These are phyloP conservation scores for Talaromyces albobiverticillius DNA, from an alignment of 2,329 filamentous ascomycete species.

Conservation along the genomic window DNA sequence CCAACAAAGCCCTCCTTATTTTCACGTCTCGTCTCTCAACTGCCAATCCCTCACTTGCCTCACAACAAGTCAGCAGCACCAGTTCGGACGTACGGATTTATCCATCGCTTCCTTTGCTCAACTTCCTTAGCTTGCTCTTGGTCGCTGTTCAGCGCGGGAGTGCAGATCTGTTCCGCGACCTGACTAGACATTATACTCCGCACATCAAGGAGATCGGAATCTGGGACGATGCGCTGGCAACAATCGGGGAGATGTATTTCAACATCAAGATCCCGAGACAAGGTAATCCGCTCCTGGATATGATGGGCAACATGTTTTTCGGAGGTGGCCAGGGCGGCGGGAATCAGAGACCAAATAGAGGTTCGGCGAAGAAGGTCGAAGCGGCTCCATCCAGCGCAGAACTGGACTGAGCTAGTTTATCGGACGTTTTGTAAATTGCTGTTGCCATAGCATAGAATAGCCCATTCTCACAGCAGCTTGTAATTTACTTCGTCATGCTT, in stretches of 20 bases:
- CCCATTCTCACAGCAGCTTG: background rate
- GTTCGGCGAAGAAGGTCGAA: constrained; percentile 46
- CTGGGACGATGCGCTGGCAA: constrained; percentile 80
- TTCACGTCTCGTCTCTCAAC: constrained; percentile 66
- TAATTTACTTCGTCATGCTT: too few species aligned
- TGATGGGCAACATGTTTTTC: constrained; percentile 95
- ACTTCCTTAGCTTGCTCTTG: constrained; percentile 84
- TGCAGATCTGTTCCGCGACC: constrained; percentile 74
- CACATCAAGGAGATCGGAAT: constrained; percentile 73
- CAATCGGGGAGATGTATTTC: constrained; percentile 97
- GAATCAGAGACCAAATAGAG: constrained; percentile 37
- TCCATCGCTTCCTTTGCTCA: constrained; percentile 87
- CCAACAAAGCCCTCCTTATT: constrained; percentile 75
- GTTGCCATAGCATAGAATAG: constrained; percentile 2
- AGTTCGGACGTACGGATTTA: constrained; percentile 76
- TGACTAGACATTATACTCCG: constrained; percentile 75
- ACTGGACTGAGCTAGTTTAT: constrained; percentile 43
- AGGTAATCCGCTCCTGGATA: constrained; percentile 90
- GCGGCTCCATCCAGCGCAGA: constrained; percentile 44
- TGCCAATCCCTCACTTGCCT: constrained; percentile 60
- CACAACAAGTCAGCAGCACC: constrained; percentile 76
- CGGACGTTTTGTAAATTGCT: constrained; percentile 1
- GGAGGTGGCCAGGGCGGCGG: constrained; percentile 59
- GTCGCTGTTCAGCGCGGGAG: constrained; percentile 77
- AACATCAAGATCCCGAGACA: constrained; percentile 82